Evolutionary conservation across 148 eudicot genomes (phyloP), one percentile per base, ranked within the genome.

Genomic region (Selenicereus undatus): DNA sequence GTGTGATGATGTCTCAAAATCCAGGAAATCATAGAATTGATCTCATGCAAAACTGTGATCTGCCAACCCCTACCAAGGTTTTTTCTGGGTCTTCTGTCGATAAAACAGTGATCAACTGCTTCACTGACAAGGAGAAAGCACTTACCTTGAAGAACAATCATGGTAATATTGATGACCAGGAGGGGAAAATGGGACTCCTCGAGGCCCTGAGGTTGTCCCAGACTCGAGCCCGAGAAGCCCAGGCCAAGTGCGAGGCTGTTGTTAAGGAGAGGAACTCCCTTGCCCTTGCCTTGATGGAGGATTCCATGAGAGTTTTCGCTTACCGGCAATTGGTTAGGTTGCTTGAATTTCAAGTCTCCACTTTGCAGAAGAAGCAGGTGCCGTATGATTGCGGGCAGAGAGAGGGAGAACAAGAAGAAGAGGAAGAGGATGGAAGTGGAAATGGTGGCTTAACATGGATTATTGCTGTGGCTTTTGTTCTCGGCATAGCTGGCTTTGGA

Each of bases 201-300:
- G 90, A 85, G 80, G 95, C 93, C 3, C 58, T 92, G 43, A 52
- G 89, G 48, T 36, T 89, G 79, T 92, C 93, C 1, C 95, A 92
- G 69, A 90, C 93, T 8, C 86, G 90, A 56, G 93, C 95, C 3
- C 85, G 93, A 69, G 93, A 90, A 64, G 93, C 95, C 5, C 93
- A 92, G 79, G 86, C 81, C 45, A 89, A 80, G 58, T 78, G 69
- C 36, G 81, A 76, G 5, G 68, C 51, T 0, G 60, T 89, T 16
- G 58, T 11, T 0, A 81, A 82, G 62, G 95, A 91, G 56, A 89
- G 72, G 66, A 90, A 90, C 8, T 26, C 32, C 26, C 68, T 90
- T n/a, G 54, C 76, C 26, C 17, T 71, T 30, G 89, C 87, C 18
- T 51, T 89, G n/a, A 16, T 85, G 65, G 74, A 81, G 18, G 90